phyloP scores from a whole-genome alignment of 495 filamentous ascomycete species.

The Platismatia glauca region DNA sequence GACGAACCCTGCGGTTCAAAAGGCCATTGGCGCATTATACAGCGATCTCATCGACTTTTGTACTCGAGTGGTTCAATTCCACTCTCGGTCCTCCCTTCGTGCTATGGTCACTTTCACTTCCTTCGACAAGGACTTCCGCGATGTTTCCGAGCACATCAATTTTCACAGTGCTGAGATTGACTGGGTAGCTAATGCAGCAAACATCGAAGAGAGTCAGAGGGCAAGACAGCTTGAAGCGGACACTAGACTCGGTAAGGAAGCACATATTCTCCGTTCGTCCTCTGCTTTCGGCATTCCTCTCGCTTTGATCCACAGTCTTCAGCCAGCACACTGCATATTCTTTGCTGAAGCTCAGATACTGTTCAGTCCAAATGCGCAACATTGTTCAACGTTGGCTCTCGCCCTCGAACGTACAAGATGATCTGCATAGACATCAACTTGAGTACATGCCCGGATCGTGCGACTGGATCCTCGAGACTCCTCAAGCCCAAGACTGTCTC shows the following conservation, averaged over 20 bases:
- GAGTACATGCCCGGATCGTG: conserved; percentile 25
- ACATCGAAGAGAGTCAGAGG: conserved; percentile 7
- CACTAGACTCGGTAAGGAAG: conserved; percentile 8
- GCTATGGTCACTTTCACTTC: conserved; percentile 10
- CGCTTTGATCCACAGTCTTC: neutral
- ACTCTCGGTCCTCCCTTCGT: conserved; percentile 22
- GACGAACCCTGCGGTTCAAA: conserved; percentile 21
- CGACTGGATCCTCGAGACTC: conserved; percentile 19
- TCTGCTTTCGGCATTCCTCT: conserved; percentile 14
- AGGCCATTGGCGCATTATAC: conserved; percentile 25
- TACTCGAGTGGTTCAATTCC: conserved; percentile 22
- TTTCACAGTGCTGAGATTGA: conserved; percentile 12
- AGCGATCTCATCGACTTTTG: conserved; percentile 27
- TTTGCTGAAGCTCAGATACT: conserved; percentile 22
- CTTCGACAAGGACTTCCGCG: conserved; percentile 10
- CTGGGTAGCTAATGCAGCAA: conserved; percentile 5
- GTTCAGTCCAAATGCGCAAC: conserved; percentile 9
- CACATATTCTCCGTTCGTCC: neutral
- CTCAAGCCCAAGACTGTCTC: conserved; percentile 18
- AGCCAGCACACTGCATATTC: neutral
- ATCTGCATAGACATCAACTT: conserved; percentile 22
- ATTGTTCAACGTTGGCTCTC: conserved; percentile 24
- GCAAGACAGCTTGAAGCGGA: conserved; percentile 1
- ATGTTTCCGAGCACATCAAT: conserved; percentile 14
- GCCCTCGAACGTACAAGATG: conserved; percentile 25